Evolutionary conservation across 192 early-diverging fungal species (phyloP).

Genomic region (Haplosporangium gracile): DNA sequence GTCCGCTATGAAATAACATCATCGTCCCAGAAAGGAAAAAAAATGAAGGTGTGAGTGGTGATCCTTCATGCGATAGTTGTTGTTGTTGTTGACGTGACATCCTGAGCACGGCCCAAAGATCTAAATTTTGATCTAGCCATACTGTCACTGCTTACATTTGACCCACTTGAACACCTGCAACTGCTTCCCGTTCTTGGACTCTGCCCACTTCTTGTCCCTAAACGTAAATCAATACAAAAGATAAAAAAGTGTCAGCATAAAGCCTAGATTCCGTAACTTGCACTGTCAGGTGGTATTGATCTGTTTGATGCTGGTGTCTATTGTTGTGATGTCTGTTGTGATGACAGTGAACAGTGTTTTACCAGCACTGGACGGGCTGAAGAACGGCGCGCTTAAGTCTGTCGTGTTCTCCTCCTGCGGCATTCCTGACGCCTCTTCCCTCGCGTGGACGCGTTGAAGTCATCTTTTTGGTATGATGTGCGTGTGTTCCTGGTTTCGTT

Average conservation of each 20-base stretch:
- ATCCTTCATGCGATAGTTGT: no score
- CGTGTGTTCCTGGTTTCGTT: neutral
- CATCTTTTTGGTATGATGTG: slow-evolving; percentile 15
- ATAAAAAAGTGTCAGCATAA: neutral
- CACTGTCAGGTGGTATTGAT: neutral
- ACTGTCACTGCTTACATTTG: slow-evolving; percentile 37
- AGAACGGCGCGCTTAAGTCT: slow-evolving; percentile 59
- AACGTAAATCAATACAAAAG: neutral
- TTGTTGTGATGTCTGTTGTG: neutral
- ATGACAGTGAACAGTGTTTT: neutral
- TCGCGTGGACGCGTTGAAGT: slow-evolving; percentile 54
- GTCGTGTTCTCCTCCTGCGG: slow-evolving; percentile 58
- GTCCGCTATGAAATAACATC: slow-evolving; percentile 28
- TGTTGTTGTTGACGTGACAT: no score
- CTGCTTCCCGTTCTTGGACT: slow-evolving; percentile 54
- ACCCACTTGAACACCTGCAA: slow-evolving; percentile 60
- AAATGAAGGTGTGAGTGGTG: neutral
- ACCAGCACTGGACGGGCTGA: slow-evolving; percentile 62
- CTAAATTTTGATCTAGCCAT: neutral
- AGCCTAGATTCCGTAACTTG: neutral
- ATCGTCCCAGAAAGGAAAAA: neutral
- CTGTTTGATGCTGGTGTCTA: neutral
- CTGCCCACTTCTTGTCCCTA: slow-evolving; percentile 62
- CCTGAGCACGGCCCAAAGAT: no score
- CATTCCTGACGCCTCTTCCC: slow-evolving; percentile 45